These are phyloP conservation scores for Candida koratica DNA, from an alignment of 805 yeast species.

Conservation along the genomic window DNA sequence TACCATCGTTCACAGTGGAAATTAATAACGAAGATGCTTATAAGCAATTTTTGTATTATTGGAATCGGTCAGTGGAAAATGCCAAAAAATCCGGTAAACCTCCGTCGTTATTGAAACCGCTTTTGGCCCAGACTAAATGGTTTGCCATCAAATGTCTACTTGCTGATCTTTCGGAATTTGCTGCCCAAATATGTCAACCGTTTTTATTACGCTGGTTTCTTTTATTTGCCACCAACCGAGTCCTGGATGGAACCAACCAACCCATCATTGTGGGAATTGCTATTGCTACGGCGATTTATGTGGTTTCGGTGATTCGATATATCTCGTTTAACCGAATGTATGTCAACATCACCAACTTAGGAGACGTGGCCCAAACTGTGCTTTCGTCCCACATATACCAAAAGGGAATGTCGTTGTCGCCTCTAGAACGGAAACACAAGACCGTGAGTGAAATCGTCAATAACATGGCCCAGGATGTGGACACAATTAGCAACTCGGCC, in stretches of 20 bases:
- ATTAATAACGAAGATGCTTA: conserved; percentile 18
- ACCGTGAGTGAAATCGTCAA: conserved; percentile 34
- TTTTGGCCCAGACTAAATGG: conserved; percentile 2
- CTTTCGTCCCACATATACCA: conserved; percentile 24
- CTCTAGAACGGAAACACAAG: conserved; percentile 29
- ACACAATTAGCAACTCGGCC: conserved; percentile 16
- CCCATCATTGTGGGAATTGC: conserved; percentile 27
- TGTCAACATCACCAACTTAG: conserved; percentile 14
- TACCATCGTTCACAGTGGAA: conserved; percentile 48
- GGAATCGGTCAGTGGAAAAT: conserved; percentile 19
- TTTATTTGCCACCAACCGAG: conserved; percentile 13
- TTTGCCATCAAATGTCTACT: conserved; percentile 8
- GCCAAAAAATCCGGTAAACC: conserved; percentile 16
- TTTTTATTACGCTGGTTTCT: conserved; percentile 14
- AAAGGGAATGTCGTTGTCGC: conserved; percentile 28
- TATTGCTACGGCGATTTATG: conserved; percentile 24
- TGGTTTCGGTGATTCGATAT: conserved; percentile 22
- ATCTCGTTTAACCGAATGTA: conserved; percentile 22
- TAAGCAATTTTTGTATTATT: conserved; percentile 19
- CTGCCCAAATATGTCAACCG: conserved; percentile 15
- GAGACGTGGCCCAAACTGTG: conserved; percentile 18
- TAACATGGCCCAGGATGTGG: conserved; percentile 29
- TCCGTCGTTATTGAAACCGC: conserved; percentile 15
- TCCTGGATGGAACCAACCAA: conserved; percentile 7
- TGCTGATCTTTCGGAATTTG: conserved; percentile 13